These are phyloP conservation scores for Pseudogymnoascus sp. DNA, from an alignment of 2,329 filamentous ascomycete genomes.

Conservation along the genomic window DNA sequence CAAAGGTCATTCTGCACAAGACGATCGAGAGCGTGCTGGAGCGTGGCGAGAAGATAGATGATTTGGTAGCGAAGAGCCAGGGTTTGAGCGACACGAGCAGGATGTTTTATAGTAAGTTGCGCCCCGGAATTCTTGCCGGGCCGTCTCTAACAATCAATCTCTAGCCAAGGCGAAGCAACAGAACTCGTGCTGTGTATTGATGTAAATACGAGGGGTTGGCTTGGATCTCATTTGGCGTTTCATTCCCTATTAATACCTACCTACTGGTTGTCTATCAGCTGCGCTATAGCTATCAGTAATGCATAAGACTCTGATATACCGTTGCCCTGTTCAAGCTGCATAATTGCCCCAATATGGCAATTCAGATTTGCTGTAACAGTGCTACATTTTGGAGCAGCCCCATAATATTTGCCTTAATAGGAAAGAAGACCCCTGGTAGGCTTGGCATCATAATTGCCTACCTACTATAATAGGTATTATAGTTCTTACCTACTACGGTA, in stretches of 20 bases:
- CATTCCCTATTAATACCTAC: conserved; percentile 6
- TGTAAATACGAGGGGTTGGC: conserved; percentile 42
- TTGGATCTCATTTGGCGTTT: conserved; percentile 9
- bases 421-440: too few species aligned
- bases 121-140: background rate
- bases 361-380: too few species aligned
- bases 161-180: conserved; percentile 68
- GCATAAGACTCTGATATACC: background rate
- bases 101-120: conserved; percentile 80
- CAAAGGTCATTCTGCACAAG: conserved; percentile 95
- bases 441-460: too few species aligned
- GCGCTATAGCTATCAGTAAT: conserved; percentile 6
- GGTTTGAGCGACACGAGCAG: conserved; percentile 87
- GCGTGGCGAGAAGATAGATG: conserved; percentile 94
- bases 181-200: conserved; percentile 68
- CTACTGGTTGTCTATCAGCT: conserved; percentile 2
- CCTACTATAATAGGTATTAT: too few species aligned
- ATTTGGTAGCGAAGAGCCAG: conserved; percentile 87
- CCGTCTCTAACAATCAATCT: conserved; percentile 3
- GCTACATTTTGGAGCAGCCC: too few species aligned
- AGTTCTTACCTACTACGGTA: too few species aligned
- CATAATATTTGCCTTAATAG: too few species aligned
- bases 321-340: background rate
- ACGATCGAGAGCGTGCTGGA: conserved; percentile 86
- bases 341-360: too few species aligned